Percentiles rank a stretch among this genome's conserved stretches.
Evolutionary conservation across 495 filamentous ascomycete genomes (phyloP).

Genomic region (Daldinia childiae): DNA sequence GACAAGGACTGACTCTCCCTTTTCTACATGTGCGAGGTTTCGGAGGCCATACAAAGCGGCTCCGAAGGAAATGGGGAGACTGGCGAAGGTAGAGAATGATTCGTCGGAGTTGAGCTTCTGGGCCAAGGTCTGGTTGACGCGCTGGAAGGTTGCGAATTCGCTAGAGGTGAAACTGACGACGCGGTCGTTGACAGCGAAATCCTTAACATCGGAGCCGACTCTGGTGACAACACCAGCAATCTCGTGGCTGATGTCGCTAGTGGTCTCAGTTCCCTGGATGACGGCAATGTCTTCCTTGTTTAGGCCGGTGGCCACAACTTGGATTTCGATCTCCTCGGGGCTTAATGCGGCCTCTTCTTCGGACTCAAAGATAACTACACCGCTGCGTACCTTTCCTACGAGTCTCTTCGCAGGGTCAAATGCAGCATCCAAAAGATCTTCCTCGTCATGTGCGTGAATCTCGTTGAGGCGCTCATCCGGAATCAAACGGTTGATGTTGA

Average conservation of each 20-base stretch:
- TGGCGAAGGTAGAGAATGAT: background rate
- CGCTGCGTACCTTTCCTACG: constrained; percentile 14
- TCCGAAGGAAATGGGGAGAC: constrained; percentile 13
- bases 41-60: constrained; percentile 30
- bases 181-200: constrained; percentile 13
- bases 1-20: constrained; percentile 28
- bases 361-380: constrained; percentile 17
- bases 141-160: constrained; percentile 35
- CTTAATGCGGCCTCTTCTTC: background rate
- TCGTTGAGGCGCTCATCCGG: constrained; percentile 11
- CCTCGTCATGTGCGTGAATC: constrained; percentile 21
- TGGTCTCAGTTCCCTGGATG: constrained; percentile 35
- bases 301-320: constrained; percentile 33
- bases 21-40: constrained; percentile 25
- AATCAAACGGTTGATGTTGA: constrained; percentile 47
- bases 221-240: constrained; percentile 30
- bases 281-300: constrained; percentile 38
- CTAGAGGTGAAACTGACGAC: constrained; percentile 34
- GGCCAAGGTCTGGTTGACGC: background rate
- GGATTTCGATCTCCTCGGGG: constrained; percentile 34
- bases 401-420: background rate
- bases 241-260: constrained; percentile 41
- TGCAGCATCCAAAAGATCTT: background rate
- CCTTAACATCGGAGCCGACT: constrained; percentile 25
- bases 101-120: constrained; percentile 5